Evolutionary conservation across 1,139 yeast genomes (phyloP).

Genomic region (Taiozyma sp.): DNA sequence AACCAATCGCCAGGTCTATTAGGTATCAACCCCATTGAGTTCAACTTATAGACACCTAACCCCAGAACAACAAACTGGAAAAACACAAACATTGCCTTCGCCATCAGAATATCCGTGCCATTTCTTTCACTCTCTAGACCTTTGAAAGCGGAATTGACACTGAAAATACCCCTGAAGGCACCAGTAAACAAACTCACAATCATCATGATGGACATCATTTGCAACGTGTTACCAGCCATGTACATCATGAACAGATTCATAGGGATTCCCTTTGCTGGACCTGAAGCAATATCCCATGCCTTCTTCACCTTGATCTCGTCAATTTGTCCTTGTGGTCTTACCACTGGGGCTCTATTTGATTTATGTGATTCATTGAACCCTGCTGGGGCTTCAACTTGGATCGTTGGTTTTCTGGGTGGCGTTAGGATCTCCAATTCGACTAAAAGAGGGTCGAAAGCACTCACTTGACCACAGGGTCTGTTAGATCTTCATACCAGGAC

Average conservation of each 20-base stretch:
- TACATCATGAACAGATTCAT: slow-evolving; percentile 89
- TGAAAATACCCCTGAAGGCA: slow-evolving; percentile 68
- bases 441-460: neutral
- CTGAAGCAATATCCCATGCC: slow-evolving; percentile 83
- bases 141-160: slow-evolving; percentile 43
- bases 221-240: slow-evolving; percentile 89
- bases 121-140: slow-evolving; percentile 33
- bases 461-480: neutral
- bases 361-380: slow-evolving; percentile 1
- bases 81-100: slow-evolving; percentile 44
- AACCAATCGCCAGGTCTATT: slow-evolving; percentile 88
- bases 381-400: slow-evolving; percentile 3
- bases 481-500: neutral
- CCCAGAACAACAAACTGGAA: slow-evolving; percentile 63
- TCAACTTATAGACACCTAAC: slow-evolving; percentile 81
- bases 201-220: slow-evolving; percentile 88
- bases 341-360: neutral
- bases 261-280: slow-evolving; percentile 82
- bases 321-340: slow-evolving; percentile 1
- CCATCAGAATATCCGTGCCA: slow-evolving; percentile 37
- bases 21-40: slow-evolving; percentile 88
- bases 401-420: neutral
- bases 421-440: neutral
- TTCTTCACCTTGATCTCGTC: slow-evolving; percentile 30
- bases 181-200: slow-evolving; percentile 76